These are phyloP conservation scores for Yamadazyma takamatsuzukensis DNA, from an alignment of 805 yeast genomes.

Conservation along the genomic window DNA sequence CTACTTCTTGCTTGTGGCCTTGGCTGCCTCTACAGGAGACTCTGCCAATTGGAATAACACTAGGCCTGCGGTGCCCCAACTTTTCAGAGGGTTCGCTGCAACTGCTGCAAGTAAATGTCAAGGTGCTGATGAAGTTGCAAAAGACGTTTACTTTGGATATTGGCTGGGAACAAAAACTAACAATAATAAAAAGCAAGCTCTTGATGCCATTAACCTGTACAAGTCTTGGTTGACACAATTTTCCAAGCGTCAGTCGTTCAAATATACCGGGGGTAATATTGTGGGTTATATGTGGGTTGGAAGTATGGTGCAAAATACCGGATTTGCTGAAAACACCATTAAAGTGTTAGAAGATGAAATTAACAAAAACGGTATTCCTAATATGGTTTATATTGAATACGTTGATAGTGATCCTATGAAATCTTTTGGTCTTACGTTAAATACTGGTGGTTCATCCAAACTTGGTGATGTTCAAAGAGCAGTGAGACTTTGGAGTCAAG, in stretches of 20 bases:
- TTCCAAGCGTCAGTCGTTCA: conserved; percentile 9
- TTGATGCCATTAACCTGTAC: conserved; percentile 6
- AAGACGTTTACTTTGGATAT: conserved; percentile 9
- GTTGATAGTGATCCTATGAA: conserved; percentile 10
- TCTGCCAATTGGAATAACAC: too few relatives aligned
- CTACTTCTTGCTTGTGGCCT: too few relatives aligned
- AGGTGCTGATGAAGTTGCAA: conserved; percentile 5
- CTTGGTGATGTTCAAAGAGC: conserved; percentile 10
- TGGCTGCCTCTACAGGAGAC: too few relatives aligned
- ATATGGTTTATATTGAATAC: conserved; percentile 10
- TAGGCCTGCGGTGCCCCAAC: too few relatives aligned
- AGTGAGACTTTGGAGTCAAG: conserved; percentile 12
- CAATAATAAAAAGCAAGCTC: conserved; percentile 7
- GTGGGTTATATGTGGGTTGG: conserved; percentile 15
- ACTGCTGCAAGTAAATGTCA: conserved; percentile 3
- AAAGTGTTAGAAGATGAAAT: conserved; percentile 7
- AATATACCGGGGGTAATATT: conserved; percentile 4
- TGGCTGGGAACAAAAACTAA: conserved; percentile 9
- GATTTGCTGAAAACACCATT: conserved; percentile 8
- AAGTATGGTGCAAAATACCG: conserved; percentile 13
- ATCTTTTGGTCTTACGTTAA: conserved; percentile 10
- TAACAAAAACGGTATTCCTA: conserved; percentile 10
- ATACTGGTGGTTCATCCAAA: conserved; percentile 8
- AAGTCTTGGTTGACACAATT: conserved; percentile 7
- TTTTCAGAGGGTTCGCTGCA: not conserved